Evolutionary conservation across 2,329 filamentous ascomycete species (phyloP), one percentile per base, ranked within the genome.

Genomic region (Zymoseptoria passerinii): DNA sequence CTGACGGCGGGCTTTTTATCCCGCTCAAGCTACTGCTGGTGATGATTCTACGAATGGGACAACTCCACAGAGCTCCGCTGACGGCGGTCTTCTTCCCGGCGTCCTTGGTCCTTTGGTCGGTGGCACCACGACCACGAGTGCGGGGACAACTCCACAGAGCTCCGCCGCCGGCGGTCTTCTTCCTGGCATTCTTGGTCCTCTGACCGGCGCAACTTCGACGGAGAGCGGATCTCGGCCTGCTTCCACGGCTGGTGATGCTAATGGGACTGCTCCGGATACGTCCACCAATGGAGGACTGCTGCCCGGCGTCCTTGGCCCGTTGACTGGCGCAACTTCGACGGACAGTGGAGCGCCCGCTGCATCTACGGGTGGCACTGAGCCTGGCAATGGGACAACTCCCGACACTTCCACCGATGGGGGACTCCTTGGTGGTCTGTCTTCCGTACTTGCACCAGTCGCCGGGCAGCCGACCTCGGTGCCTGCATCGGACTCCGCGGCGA

Each of bases 1-100:
- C 23, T 23, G 4, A 23, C 23, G 23, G 23, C 23, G 23, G 23
- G 2, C 23, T 23, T 23, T 4, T 23, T n/a, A n/a, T n/a, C n/a
- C n/a, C 23, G 23, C 23, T 23, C 23, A 23, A 23, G 2, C 29
- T 13, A 10, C 29, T 10, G 29, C 8, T 10, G 29, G 29, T 4
- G 29, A 35, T 35, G 29, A 23, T 4, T 23, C 23, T 23, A 4
- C 23, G 23, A 23, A 23, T 23, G 23, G 23, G 23, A 23, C 23
- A 23, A 23, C 29, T 10, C 29, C 29, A 13, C 29, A 35, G 40
- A 23, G 23, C 23, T 53, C 29, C 49, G 52, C 57, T 50, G 58
- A 53, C 35, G 53, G 56, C 16, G 61, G 58, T 19, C 40, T 56
- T 8, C 58, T 58, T 10, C 44, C 52, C 19, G 50, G 48, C 19